Percentiles rank a stretch among this genome's conserved stretches.
phyloP scores from a whole-genome alignment of 176 grass and related monocot species.

The Oryza glaberrima region DNA sequence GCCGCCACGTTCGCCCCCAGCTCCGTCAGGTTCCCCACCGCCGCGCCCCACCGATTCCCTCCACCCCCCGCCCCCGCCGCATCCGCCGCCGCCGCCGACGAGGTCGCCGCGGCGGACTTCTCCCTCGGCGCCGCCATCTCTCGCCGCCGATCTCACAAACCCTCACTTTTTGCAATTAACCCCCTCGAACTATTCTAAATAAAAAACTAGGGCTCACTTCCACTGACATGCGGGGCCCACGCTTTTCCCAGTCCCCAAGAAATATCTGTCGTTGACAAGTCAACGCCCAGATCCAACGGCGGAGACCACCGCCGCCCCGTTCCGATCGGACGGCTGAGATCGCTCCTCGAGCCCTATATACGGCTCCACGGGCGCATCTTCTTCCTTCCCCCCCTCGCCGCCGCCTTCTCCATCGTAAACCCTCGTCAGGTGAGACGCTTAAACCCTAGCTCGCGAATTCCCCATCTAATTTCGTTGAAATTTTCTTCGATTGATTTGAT shows the following conservation, averaged over 20 bases:
- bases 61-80: background rate
- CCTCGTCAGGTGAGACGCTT: constrained; percentile 37
- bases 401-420: constrained; percentile 9
- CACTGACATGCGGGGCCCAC: background rate
- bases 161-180: background rate
- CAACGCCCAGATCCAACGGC: background rate
- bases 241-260: background rate
- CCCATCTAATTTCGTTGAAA: background rate
- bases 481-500: background rate
- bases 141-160: background rate
- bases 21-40: constrained; percentile 78
- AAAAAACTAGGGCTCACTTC: accelerated
- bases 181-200: background rate
- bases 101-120: background rate
- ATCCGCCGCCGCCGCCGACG: background rate
- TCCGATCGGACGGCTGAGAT: background rate
- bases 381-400: constrained; percentile 9
- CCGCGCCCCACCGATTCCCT: constrained; percentile 72
- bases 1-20: constrained; percentile 70
- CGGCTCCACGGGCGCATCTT: background rate
- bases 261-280: constrained; percentile 15
- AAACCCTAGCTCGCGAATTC: constrained; percentile 15
- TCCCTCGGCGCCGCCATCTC: constrained; percentile 43
- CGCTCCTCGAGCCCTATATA: constrained; percentile 3
- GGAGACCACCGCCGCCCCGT: accelerated